Base-by-base conservation (phyloP, 768 basidiomycete genomes). In the Suillus subluteus region DNA sequence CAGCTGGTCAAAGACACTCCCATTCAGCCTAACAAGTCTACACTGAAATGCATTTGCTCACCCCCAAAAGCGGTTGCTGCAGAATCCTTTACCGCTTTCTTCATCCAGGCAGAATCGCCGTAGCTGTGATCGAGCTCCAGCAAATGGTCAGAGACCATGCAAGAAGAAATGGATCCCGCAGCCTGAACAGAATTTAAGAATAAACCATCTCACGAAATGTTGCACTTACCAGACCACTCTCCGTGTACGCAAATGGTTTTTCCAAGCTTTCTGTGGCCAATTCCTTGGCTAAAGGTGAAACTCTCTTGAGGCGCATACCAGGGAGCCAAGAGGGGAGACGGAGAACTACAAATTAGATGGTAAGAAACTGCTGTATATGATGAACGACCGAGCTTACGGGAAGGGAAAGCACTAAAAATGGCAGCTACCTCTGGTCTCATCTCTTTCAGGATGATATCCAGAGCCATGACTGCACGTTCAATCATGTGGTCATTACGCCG, bases 301-400 rank as follows among this genome's bases (percentile, higher is more conserved):
- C 26, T 21, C 56, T 55, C 40, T 69, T 62, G 16, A 67, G 63
- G 18, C 59, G 43, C 41, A 66, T 63, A 7, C 68, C 68, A 56
- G 68, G 68, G 55, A 69, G 62, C 68, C 68, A 69, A 21, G 61
- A 32, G 11, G 68, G 68, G 6, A 69, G 52, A 32, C 41, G 40
- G 18, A 48, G 38, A 50, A 69, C 68, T 68, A 37, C 9, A 23
- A 52, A 40, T 55, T n/a, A 50, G 16, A 64, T 1, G 9, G 30
- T 35, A 38, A 52, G 32, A n/a, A 30, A 18, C 16, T 18, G 35
- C 13, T 59, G 75, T 62, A 16, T 78, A 72, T 37, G 75, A 75
- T 52, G 9, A 5, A 3, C 21, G 11, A 16, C 16, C 21, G 30
- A n/a, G n/a, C 65, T 4, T 21, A 66, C 65, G 63, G 48, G n/a